Evolutionary conservation across 2,329 filamentous ascomycete species (phyloP).

Genomic region (Aureobasidium sp.): DNA sequence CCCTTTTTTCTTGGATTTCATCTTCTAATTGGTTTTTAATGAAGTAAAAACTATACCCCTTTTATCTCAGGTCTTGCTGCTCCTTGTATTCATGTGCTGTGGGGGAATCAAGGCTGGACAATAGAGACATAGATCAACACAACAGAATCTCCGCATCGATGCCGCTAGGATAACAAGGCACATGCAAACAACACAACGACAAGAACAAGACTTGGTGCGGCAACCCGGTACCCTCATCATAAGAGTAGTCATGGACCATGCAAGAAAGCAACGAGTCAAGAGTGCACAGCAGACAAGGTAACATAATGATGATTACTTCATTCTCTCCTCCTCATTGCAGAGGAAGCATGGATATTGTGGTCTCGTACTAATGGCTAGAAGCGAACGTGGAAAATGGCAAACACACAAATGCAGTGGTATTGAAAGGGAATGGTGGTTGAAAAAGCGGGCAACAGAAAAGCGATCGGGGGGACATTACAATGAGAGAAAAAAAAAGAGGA

Average conservation of each 20-base stretch:
- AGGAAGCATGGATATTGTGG: not conserved
- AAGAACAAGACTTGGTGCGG: too few relatives aligned
- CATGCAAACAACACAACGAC: too few relatives aligned
- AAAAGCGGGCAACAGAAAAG: not conserved
- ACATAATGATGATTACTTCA: not conserved
- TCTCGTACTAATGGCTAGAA: not conserved
- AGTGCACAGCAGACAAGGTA: too few relatives aligned
- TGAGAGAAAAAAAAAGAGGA: not conserved
- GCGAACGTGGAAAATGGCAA: not conserved
- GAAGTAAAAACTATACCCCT: too few relatives aligned
- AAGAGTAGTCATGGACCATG: not conserved
- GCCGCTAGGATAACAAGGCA: too few relatives aligned
- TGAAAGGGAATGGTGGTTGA: not conserved
- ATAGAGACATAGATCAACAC: too few relatives aligned
- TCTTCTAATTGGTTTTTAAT: too few relatives aligned
- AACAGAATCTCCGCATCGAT: too few relatives aligned
- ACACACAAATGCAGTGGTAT: constrained; percentile 10
- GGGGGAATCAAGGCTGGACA: too few relatives aligned
- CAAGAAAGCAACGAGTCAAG: not conserved
- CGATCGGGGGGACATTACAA: not conserved
- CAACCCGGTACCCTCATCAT: too few relatives aligned
- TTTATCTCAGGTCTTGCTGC: too few relatives aligned
- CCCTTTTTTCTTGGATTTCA: not conserved
- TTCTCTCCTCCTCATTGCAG: not conserved
- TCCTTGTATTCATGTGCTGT: too few relatives aligned